Percentiles rank a stretch among this genome's conserved stretches.
Conservation (phyloP, 1,284 basidiomycete genomes). For the Malassezia vespertilionis region DNA sequence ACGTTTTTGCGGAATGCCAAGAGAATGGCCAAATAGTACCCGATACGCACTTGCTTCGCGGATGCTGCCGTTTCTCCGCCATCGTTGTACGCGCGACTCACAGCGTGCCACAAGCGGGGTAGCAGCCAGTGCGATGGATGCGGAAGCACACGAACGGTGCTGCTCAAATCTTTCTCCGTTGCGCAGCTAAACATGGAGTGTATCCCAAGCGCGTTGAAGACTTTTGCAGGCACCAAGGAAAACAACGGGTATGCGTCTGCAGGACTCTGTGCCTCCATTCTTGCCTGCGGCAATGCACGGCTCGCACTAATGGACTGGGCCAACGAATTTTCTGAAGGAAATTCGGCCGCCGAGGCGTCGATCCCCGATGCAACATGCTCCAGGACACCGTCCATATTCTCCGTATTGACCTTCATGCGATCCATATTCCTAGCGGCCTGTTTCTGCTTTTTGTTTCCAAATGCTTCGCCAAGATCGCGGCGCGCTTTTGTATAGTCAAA, state of each 20-base stretch:
- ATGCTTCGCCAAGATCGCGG: constrained; percentile 39
- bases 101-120: constrained; percentile 18
- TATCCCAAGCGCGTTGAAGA: constrained; percentile 22
- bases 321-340: constrained; percentile 28
- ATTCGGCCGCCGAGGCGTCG: constrained; percentile 22
- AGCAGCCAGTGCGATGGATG: constrained; percentile 19
- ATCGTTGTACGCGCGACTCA: constrained; percentile 16
- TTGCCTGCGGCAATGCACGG: constrained; percentile 34
- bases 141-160: constrained; percentile 13
- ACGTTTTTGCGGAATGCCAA: constrained; percentile 16
- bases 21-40: constrained; percentile 21
- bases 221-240: constrained; percentile 26
- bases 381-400: constrained; percentile 37
- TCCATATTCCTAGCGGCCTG: constrained; percentile 37
- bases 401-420: constrained; percentile 45
- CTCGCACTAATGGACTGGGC: constrained; percentile 24
- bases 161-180: constrained; percentile 7
- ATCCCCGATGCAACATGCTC: constrained; percentile 36
- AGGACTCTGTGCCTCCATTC: constrained; percentile 34
- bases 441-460: constrained; percentile 46
- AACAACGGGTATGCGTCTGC: constrained; percentile 36
- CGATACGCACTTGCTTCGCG: constrained; percentile 14
- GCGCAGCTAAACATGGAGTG: constrained; percentile 5
- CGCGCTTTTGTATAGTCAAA: constrained; percentile 28
- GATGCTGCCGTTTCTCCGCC: not conserved